These are phyloP conservation scores for Phaseolus lunatus DNA, from an alignment of 306 rosid genomes.

Conservation along the genomic window DNA sequence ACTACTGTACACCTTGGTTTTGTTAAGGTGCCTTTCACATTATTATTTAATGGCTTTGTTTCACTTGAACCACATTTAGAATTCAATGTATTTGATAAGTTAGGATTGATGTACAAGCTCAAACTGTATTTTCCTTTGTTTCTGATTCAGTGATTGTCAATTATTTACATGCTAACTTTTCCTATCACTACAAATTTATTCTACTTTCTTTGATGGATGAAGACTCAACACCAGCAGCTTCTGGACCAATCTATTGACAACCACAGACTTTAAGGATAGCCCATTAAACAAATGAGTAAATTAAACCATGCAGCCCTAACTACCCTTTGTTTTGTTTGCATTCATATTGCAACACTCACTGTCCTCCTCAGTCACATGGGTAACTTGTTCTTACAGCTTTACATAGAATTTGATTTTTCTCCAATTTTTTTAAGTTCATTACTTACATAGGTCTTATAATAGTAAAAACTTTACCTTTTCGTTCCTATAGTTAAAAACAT, in stretches of 20 bases:
- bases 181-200: background rate
- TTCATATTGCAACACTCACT: background rate
- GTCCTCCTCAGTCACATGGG: constrained; percentile 5
- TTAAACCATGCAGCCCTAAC: background rate
- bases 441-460: no score
- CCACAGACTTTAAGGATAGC: background rate
- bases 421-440: background rate
- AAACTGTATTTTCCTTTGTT: constrained; percentile 14
- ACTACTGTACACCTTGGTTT: constrained; percentile 13
- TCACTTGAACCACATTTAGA: constrained; percentile 20
- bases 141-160: background rate
- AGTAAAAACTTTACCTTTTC: no score
- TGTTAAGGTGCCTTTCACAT: background rate
- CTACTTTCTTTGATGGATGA: constrained; percentile 4
- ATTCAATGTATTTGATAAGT: background rate
- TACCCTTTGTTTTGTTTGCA: constrained; percentile 16
- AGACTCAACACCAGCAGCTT: background rate
- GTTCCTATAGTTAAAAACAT: no score
- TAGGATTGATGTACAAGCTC: background rate
- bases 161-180: constrained; percentile 3
- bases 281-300: constrained; percentile 5
- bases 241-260: constrained; percentile 30
- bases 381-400: constrained; percentile 22
- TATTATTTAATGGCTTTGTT: background rate
- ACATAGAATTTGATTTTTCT: constrained; percentile 2